A percentile compares a stretch with the other conserved stretches of the same genome.
These are phyloP conservation scores for Acacia confusa DNA, from an alignment of 306 rosid species.

Conservation along the genomic window DNA sequence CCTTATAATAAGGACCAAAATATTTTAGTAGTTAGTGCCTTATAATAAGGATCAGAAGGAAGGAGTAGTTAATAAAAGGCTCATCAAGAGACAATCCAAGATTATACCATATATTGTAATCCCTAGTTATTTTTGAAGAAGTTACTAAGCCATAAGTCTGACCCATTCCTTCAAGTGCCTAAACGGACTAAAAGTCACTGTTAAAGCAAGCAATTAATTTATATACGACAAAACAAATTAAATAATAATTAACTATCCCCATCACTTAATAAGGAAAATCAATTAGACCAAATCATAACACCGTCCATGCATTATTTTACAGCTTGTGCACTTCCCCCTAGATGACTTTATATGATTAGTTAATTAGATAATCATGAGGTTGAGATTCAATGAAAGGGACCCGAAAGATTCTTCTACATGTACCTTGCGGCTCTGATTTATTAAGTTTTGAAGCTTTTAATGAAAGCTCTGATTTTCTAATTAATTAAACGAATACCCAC, in stretches of 20 bases:
- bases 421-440: background rate
- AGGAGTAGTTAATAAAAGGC: no score
- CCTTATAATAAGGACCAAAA: no score
- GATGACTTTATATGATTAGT: background rate
- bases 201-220: background rate
- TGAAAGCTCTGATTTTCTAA: background rate
- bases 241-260: background rate
- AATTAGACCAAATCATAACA: background rate
- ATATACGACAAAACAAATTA: background rate
- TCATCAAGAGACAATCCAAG: no score
- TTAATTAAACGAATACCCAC: background rate
- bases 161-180: background rate
- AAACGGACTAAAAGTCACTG: background rate
- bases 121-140: no score
- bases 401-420: background rate
- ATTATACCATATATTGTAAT: no score
- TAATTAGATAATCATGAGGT: background rate
- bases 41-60: no score
- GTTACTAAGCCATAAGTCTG: no score
- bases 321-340: background rate
- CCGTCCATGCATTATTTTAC: background rate
- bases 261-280: background rate
- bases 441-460: background rate
- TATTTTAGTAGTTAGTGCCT: no score
- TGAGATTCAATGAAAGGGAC: slow-evolving; percentile 28